Percentiles rank a stretch among this genome's conserved stretches.
Evolutionary conservation across 805 yeast species (phyloP).

Genomic region (Saccharomycopsis javanensis): DNA sequence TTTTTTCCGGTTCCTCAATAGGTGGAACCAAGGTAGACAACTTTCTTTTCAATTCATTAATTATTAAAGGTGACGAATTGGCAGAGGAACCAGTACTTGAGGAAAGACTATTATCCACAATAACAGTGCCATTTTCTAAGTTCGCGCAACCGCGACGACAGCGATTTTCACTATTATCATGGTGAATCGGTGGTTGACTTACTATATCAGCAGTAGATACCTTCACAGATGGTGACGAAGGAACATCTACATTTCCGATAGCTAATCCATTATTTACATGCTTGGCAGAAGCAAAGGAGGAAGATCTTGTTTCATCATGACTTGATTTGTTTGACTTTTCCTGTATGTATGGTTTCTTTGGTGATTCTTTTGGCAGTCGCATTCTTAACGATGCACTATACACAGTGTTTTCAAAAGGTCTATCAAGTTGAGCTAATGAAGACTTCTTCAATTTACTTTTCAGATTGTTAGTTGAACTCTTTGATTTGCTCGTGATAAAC

Average conservation of each 20-base stretch:
- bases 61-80: conserved; percentile 11
- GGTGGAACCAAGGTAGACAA: background rate
- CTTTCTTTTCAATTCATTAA: conserved; percentile 8
- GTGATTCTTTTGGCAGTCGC: background rate
- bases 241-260: background rate
- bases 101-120: conserved; percentile 10
- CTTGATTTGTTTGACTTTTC: background rate
- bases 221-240: background rate
- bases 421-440: background rate
- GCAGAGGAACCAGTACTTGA: conserved; percentile 9
- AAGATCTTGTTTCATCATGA: background rate
- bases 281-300: background rate
- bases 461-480: background rate
- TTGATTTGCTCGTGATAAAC: conserved; percentile 3
- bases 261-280: background rate
- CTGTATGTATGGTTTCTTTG: background rate
- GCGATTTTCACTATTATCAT: background rate
- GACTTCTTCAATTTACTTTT: background rate
- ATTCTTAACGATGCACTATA: background rate
- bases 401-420: background rate
- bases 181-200: background rate
- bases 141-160: background rate
- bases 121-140: conserved; percentile 18
- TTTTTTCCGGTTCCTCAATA: background rate
- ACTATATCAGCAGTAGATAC: background rate